These are phyloP conservation scores for Triticum timopheevii DNA, from an alignment of 176 grass and related monocot genomes.

Conservation along the genomic window DNA sequence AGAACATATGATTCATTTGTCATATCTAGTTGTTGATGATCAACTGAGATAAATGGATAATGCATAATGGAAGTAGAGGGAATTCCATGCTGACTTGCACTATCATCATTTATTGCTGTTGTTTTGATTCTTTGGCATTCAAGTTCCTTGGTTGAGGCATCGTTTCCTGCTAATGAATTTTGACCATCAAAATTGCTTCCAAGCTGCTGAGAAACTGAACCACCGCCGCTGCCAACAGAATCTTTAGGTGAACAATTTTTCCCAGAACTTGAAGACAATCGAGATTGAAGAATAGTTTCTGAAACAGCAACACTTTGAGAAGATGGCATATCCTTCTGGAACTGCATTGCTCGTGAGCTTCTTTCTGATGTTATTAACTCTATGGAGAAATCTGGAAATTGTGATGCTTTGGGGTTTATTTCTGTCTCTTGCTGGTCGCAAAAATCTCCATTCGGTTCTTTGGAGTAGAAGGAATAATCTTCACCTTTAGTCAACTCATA, in stretches of 20 bases:
- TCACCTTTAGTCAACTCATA: conserved; percentile 27
- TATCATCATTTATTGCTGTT: conserved; percentile 19
- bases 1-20: conserved; percentile 30
- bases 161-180: conserved; percentile 38
- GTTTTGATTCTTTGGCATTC: conserved; percentile 30
- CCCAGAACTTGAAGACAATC: conserved; percentile 34
- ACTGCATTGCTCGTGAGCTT: conserved; percentile 19
- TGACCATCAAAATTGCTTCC: conserved; percentile 21
- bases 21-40: conserved; percentile 28
- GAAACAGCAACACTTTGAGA: conserved; percentile 40
- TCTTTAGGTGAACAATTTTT: conserved; percentile 26
- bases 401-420: conserved; percentile 39
- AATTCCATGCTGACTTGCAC: conserved; percentile 4
- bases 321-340: conserved; percentile 42
- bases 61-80: conserved; percentile 28
- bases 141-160: conserved; percentile 19
- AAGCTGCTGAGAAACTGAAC: conserved; percentile 27
- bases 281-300: conserved; percentile 27
- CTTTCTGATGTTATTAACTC: conserved; percentile 23
- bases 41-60: conserved; percentile 28
- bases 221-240: neutral
- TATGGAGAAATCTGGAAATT: conserved; percentile 20
- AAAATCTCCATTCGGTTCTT: conserved; percentile 34
- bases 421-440: conserved; percentile 11
- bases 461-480: conserved; percentile 18